These are phyloP conservation scores for Podospora sp. DNA, from an alignment of 495 filamentous ascomycete species.

Conservation along the genomic window DNA sequence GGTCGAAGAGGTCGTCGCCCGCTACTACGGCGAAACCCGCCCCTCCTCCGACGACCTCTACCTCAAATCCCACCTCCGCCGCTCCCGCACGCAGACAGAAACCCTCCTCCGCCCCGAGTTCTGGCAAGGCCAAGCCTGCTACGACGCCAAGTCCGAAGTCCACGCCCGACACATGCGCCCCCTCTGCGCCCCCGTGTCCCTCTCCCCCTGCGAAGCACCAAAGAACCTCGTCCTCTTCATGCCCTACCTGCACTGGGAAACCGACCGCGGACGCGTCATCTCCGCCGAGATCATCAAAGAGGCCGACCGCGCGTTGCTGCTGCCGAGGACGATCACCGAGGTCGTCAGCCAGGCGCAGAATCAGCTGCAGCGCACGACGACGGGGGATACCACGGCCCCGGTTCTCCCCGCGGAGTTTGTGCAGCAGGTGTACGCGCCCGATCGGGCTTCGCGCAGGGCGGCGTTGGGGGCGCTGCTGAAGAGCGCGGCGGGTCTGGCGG, in stretches of 20 bases:
- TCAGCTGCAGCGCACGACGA: slow-evolving; percentile 17
- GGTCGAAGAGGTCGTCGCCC: slow-evolving; percentile 34
- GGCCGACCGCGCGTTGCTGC: slow-evolving; percentile 18
- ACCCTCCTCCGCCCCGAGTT: slow-evolving; percentile 35
- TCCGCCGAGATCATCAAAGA: slow-evolving; percentile 31
- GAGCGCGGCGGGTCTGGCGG: slow-evolving; percentile 28
- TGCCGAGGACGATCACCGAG: slow-evolving; percentile 24
- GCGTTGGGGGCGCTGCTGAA: slow-evolving; percentile 27
- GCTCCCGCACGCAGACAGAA: slow-evolving; percentile 23
- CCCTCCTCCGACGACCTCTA: slow-evolving; percentile 26
- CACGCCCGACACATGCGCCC: slow-evolving; percentile 38
- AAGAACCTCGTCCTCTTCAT: slow-evolving; percentile 35
- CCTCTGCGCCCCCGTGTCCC: slow-evolving; percentile 27
- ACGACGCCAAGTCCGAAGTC: slow-evolving; percentile 27
- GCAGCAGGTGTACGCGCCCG: not conserved
- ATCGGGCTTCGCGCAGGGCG: slow-evolving; percentile 2
- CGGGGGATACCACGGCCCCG: slow-evolving; percentile 18
- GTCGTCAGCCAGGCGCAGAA: slow-evolving; percentile 26
- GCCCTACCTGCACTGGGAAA: slow-evolving; percentile 43
- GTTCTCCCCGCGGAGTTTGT: not conserved
- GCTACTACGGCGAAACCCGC: slow-evolving; percentile 35
- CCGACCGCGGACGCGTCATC: slow-evolving; percentile 27
- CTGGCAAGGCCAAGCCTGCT: slow-evolving; percentile 40
- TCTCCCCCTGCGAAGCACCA: slow-evolving; percentile 15
- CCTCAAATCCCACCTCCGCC: slow-evolving; percentile 12